phyloP scores from a whole-genome alignment of 148 eudicot genomes.

The Amaranthus hypochondriacus region DNA sequence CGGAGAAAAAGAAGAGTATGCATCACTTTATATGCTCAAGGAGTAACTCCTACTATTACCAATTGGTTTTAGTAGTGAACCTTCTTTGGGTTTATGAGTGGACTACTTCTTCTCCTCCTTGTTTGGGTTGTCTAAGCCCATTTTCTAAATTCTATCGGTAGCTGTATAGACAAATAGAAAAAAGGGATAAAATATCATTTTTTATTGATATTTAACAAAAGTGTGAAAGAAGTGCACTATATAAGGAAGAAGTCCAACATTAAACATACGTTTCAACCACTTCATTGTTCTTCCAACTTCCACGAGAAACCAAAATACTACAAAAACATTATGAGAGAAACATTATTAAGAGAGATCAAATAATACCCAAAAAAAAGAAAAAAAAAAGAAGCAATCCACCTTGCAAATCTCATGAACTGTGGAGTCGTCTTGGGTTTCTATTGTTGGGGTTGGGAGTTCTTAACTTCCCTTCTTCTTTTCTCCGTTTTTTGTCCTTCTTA shows the following conservation, averaged over 20 bases:
- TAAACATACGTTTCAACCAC: slow-evolving; percentile 19
- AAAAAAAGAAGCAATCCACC: slow-evolving; percentile 7
- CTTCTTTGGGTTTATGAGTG: too few relatives aligned
- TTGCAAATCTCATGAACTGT: slow-evolving; percentile 78
- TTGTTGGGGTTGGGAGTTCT: slow-evolving; percentile 83
- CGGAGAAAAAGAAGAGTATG: too few relatives aligned
- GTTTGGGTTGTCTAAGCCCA: too few relatives aligned
- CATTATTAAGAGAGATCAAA: not conserved
- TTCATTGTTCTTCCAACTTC: slow-evolving; percentile 18
- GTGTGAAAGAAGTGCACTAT: not conserved
- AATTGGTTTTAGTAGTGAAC: too few relatives aligned
- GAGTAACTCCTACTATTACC: too few relatives aligned
- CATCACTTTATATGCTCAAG: too few relatives aligned
- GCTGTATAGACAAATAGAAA: too few relatives aligned
- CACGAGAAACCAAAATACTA: not conserved
- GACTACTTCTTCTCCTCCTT: too few relatives aligned
- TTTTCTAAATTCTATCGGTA: too few relatives aligned
- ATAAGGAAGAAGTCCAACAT: slow-evolving; percentile 6
- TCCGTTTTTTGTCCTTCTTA: slow-evolving; percentile 14
- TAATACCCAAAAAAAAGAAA: not conserved
- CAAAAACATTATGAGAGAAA: not conserved
- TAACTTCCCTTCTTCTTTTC: slow-evolving; percentile 90
- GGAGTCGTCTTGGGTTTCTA: slow-evolving; percentile 76
- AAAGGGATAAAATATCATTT: too few relatives aligned
- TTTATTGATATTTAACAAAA: not conserved